Evolutionary conservation across 1,284 basidiomycete species (phyloP), one percentile per base, ranked within the genome.

Genomic region (Cutaneotrichosporon sp.): DNA sequence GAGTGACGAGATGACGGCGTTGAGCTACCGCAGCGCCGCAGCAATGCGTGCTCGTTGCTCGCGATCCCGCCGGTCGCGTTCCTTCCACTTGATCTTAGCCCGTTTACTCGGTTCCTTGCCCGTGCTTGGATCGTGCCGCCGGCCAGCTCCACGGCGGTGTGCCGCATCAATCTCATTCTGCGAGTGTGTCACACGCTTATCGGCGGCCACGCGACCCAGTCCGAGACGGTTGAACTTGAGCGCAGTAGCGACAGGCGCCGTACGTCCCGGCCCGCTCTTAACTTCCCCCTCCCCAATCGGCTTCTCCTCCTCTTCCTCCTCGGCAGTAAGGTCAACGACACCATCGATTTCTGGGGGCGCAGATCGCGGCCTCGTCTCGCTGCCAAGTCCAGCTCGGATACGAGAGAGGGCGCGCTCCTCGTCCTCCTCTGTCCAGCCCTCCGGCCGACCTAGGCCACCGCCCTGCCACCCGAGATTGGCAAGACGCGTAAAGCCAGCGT

Each of bases 161-260:
- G 67, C 68, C 10, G 55, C 49, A n/a, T 51, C 42, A 37, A 74
- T 74, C 54, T 74, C 69, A 19, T 59, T 47, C 3, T 47, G 42
- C 4, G 62, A 61, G 55, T 74, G 71, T 12, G 71, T 71, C 9
- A 74, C 65, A 22, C 64, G 63, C 33, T 60, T 61, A 37, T 59
- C 54, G 26, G 46, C 35, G 7, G 43, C 20, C 1, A 19, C 31
- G 35, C 47, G 49, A 9, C 71, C 71, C 4, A 74, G 46, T 3
- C 71, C 71, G 14, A 64, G 57, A 7, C 65, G 55, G 59, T 74
- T 69, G 33, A 72, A 61, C 57, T 74, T 74, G 44, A 74, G 63
- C 1, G 61, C 52, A 1, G 71, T 74, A 0, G 70, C 59, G 27
- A 74, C 59, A 1, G 71, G 71, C 9, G 61, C 60, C 9, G 65